Conservation (phyloP, 2,329 filamentous ascomycete genomes). For the Diaporthe humulicola region DNA sequence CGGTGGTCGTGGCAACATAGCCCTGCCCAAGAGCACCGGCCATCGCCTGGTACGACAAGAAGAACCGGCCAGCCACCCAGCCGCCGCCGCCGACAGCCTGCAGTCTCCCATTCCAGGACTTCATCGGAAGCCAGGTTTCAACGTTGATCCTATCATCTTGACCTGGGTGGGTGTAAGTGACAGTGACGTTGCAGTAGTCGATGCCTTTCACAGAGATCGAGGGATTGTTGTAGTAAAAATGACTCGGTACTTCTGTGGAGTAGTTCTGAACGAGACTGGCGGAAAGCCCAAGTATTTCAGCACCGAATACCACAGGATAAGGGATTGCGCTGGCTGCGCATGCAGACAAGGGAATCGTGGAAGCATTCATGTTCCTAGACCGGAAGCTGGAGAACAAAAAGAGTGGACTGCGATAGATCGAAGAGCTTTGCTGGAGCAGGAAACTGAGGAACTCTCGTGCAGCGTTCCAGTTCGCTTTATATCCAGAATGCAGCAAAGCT, state of each 20-base stretch:
- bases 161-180: conserved; percentile 19
- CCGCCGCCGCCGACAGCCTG: conserved; percentile 25
- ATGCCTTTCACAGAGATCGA: conserved; percentile 36
- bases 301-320: conserved; percentile 34
- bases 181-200: conserved; percentile 29
- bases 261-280: conserved; percentile 41
- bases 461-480: not conserved
- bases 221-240: conserved; percentile 33
- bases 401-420: not conserved
- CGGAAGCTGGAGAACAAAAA: too few species aligned
- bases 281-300: conserved; percentile 37
- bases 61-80: conserved; percentile 10
- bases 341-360: not conserved
- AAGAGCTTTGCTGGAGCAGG: not conserved
- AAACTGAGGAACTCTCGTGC: not conserved
- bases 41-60: conserved; percentile 39
- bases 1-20: conserved; percentile 46
- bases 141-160: conserved; percentile 10
- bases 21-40: conserved; percentile 43
- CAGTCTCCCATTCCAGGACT: conserved; percentile 20
- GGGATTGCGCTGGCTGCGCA: not conserved
- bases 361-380: not conserved
- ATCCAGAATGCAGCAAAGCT: not conserved
- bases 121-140: conserved; percentile 9
- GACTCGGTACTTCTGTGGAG: conserved; percentile 28